Base-by-base conservation (phyloP, 2,329 filamentous ascomycete species). In the Ambrosiella cleistominuta region DNA sequence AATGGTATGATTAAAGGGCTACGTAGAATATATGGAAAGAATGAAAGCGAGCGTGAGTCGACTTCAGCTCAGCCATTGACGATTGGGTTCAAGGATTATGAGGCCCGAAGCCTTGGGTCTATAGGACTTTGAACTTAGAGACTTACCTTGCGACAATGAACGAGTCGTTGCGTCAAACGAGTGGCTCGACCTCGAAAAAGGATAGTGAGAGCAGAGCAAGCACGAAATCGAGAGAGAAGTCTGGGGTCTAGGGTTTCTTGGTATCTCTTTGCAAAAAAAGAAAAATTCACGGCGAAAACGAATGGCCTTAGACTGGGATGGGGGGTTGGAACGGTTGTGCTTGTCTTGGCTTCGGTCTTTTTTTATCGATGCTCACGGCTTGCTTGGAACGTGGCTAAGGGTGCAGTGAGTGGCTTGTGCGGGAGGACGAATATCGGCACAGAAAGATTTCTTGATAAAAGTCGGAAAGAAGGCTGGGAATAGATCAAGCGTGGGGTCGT, bases 331-430 rank as follows among this genome's bases (percentile, higher is more conserved):
- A 53, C 8, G 51, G 49, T 13, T 8, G 51, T 53, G 36, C 17
- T 53, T 53, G 44, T 13, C n/a, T 15, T 47, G 40, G 5, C 51
- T 53, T 53, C 37, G n/a, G 36, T 53, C 35, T n/a, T 53, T 38
- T 47, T 47, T 11, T 53, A 39, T 53, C 51, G 51, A 37, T 53
- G 51, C 51, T 53, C 27, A 17, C 35, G 27, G 19, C n/a, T 13
- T 27, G 27, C 27, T 17, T 37, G 13, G 27, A 38, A 36, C 51
- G 51, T 53, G 35, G 51, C 51, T 53, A 53, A 53, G 40, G 51
- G 37, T 53, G 51, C 51, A 53, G 51, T 53, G 15, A 15, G 51
- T 53, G 51, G 51, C 51, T 53, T 53, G 13, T 53, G 35, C 51
- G 35, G n/a, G n/a, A 53, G 35, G 44, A 9, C 35, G 37, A 53